Percentiles rank a stretch among this genome's conserved stretches.
Conservation (phyloP, 306 rosid genomes). For the Begonia peltatifolia region DNA sequence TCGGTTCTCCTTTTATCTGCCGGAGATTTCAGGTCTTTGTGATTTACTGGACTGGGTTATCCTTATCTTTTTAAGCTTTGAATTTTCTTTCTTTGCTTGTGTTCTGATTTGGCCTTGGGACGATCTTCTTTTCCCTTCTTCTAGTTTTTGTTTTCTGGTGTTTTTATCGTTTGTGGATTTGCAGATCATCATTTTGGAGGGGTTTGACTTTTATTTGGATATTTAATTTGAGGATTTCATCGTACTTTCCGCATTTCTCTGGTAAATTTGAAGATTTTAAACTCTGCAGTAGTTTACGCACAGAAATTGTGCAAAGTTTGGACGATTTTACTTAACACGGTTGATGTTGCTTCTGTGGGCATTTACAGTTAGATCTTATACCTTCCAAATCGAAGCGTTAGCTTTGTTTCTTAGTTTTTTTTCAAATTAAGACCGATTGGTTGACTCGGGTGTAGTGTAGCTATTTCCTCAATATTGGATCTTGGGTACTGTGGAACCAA, state of each 20-base stretch:
- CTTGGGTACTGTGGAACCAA: conserved; percentile 20
- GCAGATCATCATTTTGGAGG: not conserved
- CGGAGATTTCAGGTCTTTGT: not conserved
- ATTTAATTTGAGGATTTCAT: not conserved
- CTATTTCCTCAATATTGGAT: conserved; percentile 25
- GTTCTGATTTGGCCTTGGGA: not conserved
- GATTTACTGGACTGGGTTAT: conserved; percentile 13
- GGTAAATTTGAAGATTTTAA: not conserved
- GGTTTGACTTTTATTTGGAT: conserved; percentile 6
- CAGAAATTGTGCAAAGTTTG: not conserved
- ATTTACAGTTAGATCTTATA: not conserved
- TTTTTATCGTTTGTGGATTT: not conserved
- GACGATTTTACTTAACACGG: too few relatives aligned
- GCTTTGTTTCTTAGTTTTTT: conserved; percentile 8
- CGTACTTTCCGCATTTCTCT: conserved; percentile 1
- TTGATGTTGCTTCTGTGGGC: too few relatives aligned
- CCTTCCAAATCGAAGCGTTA: not conserved
- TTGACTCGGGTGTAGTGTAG: conserved; percentile 39
- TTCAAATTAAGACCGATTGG: conserved; percentile 4
- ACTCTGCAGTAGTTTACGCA: not conserved
- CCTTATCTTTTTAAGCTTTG: conserved; percentile 12
- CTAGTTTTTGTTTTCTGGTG: not conserved
- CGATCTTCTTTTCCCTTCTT: not conserved
- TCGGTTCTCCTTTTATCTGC: not conserved
- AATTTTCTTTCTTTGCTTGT: conserved; percentile 7